Evolutionary conservation across 106 monocot species (phyloP), one percentile per base, ranked within the genome.

Genomic region (Dendrobium catenatum): DNA sequence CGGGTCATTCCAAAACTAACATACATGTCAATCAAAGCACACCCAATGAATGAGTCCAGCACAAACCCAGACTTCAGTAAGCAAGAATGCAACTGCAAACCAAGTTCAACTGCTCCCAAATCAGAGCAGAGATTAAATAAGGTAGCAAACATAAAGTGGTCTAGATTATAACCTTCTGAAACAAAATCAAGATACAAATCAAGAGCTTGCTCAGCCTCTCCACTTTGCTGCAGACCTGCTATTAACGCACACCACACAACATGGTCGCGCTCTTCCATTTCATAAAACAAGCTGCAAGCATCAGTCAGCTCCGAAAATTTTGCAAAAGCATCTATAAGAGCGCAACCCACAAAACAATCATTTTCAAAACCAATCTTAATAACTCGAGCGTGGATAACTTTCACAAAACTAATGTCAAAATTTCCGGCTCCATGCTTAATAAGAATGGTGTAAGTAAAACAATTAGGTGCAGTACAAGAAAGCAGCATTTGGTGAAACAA

Each of bases 71-170:
- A 80, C 67, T 80, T 84, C 29, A 67, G 15, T 13, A 84, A 79
- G 67, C 67, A 80, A 48, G 51, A 33, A 84, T 84, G 84, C 61
- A 84, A 16, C 40, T 84, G 80, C 79, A 80, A 84, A 49, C 84
- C 80, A 47, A 84, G 42, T 41, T 9, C 22, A 15, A 15, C 16
- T 42, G 46, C 48, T 76, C 61, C 59, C 37, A 51, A 67, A 80
- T 84, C 79, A 20, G 79, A 79, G 79, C 79, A 84, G 22, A 84
- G 54, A n/a, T 64, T 84, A 54, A 84, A 75, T 16, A 75, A 46
- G 58, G 31, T 84, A 17, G 84, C 19, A 48, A 75, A 84, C 74
- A 79, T 79, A 79, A 79, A 84, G 5, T 29, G 74, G 26, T 84
- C 84, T 4, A 61, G 13, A 15, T 47, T 79, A 66, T 79, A 40